These are phyloP conservation scores for Talaromyces wortmannii DNA, from an alignment of 495 filamentous ascomycete species.

Conservation along the genomic window DNA sequence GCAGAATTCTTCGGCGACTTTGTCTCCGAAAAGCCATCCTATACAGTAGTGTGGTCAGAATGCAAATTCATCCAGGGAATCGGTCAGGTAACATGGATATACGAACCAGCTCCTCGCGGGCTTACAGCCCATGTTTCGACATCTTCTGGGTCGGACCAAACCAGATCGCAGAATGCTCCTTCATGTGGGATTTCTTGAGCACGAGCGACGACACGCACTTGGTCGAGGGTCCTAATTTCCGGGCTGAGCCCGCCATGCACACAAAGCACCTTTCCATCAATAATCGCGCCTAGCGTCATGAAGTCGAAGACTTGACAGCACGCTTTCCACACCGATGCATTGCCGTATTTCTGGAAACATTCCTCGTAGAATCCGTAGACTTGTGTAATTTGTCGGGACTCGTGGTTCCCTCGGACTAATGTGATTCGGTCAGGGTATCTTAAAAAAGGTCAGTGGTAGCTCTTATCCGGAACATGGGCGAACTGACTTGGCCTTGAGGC, in stretches of 20 bases:
- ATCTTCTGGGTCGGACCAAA: conserved; percentile 91
- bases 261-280: conserved; percentile 93
- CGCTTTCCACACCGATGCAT: conserved; percentile 97
- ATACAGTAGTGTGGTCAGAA: not conserved
- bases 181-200: conserved; percentile 98
- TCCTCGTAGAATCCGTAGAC: conserved; percentile 99
- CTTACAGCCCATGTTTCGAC: conserved; percentile 97
- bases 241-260: conserved; percentile 96
- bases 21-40: conserved; percentile 94
- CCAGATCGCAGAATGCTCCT: conserved; percentile 95
- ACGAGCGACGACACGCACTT: conserved; percentile 93
- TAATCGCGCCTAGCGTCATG: conserved; percentile 89
- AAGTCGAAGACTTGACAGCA: conserved; percentile 99
- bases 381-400: conserved; percentile 96
- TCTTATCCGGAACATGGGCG: not conserved
- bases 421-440: conserved; percentile 95
- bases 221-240: conserved; percentile 93
- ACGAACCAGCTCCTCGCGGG: conserved; percentile 73
- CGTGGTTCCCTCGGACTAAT: conserved; percentile 93
- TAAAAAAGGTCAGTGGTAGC: conserved; percentile 5
- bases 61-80: not conserved
- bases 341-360: conserved; percentile 95
- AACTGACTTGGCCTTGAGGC: conserved; percentile 88
- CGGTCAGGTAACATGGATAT: too few species aligned
- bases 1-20: conserved; percentile 98